A percentile compares a stretch with the other conserved stretches of the same genome.
These are phyloP conservation scores for Bryoglossum gracile DNA, from an alignment of 495 filamentous ascomycete genomes.

Conservation along the genomic window DNA sequence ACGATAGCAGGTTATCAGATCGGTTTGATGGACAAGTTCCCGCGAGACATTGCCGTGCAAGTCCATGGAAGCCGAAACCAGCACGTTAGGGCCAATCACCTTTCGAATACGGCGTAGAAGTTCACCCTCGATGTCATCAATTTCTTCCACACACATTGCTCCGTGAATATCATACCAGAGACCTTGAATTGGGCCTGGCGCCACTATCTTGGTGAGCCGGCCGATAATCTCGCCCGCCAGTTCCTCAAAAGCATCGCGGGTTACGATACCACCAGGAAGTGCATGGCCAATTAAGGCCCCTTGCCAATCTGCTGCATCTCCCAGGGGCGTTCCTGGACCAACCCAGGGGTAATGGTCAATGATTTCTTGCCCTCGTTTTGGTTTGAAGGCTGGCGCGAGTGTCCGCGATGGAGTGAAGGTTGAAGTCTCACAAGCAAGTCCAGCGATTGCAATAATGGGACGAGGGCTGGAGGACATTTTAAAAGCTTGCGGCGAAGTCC, in stretches of 20 bases:
- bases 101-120: conserved; percentile 41
- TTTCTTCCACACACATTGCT: conserved; percentile 48
- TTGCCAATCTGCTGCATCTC: conserved; percentile 38
- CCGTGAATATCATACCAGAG: conserved; percentile 55
- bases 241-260: conserved; percentile 39
- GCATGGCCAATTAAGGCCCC: conserved; percentile 49
- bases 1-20: conserved; percentile 51
- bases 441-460: conserved; percentile 47
- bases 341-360: conserved; percentile 43
- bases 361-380: conserved; percentile 38
- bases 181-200: conserved; percentile 34
- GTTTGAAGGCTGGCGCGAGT: conserved; percentile 44
- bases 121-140: conserved; percentile 46
- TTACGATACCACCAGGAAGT: conserved; percentile 46
- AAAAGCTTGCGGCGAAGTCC: too few species aligned
- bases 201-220: conserved; percentile 32
- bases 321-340: conserved; percentile 34
- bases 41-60: conserved; percentile 51
- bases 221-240: conserved; percentile 41
- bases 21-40: conserved; percentile 41
- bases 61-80: conserved; percentile 52
- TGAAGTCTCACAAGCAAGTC: conserved; percentile 50
- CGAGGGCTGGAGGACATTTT: too few species aligned
- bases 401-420: conserved; percentile 48
- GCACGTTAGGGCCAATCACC: conserved; percentile 40